Evolutionary conservation across 2,329 filamentous ascomycete genomes (phyloP).

Genomic region (Alternaria brassicae): DNA sequence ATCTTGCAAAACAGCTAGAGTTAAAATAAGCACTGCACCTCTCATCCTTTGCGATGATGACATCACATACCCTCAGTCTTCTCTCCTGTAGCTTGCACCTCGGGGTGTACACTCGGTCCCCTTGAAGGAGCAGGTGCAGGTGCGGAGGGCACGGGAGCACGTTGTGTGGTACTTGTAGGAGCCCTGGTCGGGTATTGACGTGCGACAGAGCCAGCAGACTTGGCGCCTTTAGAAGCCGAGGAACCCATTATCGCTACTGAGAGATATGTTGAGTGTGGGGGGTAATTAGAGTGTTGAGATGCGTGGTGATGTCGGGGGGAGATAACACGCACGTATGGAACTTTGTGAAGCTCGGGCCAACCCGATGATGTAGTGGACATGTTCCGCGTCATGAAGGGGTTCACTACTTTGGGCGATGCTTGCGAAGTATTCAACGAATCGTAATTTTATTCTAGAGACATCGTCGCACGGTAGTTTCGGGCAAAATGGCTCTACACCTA

Average conservation of each 20-base stretch:
- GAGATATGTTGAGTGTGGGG: conserved; percentile 17
- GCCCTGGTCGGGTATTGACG: conserved; percentile 64
- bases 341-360: conserved; percentile 12
- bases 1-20: conserved; percentile 64
- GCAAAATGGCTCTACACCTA: neutral
- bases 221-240: conserved; percentile 63
- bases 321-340: conserved; percentile 22
- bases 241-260: conserved; percentile 59
- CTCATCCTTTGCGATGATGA: neutral
- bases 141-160: conserved; percentile 39
- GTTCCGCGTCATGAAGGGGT: neutral
- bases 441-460: neutral
- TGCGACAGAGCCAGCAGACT: conserved; percentile 58
- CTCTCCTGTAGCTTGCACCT: conserved; percentile 47
- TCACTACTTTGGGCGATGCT: conserved; percentile 2
- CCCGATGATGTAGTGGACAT: conserved; percentile 13
- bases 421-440: conserved; percentile 1
- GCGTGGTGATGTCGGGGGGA: conserved; percentile 30
- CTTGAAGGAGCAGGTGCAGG: conserved; percentile 36
- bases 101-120: conserved; percentile 53
- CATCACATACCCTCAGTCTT: conserved; percentile 49
- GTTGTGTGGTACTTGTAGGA: conserved; percentile 47
- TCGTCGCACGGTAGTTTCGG: neutral
- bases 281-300: conserved; percentile 31
- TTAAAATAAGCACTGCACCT: neutral